Conservation (phyloP, 2,329 filamentous ascomycete species). For the Diplocarpon rosae region DNA sequence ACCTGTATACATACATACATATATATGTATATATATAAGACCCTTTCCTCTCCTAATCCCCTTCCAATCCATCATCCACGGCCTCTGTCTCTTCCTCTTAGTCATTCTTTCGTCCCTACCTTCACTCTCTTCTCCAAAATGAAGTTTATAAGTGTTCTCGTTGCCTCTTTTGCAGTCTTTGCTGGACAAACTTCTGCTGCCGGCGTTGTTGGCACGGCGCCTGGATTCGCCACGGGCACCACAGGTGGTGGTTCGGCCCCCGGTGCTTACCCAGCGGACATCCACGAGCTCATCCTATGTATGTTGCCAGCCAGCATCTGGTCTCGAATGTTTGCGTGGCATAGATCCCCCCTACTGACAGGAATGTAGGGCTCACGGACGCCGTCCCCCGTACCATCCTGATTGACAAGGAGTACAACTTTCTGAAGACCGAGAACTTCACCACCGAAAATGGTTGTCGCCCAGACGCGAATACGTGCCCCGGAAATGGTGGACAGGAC, state of each 20-base stretch:
- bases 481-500: conserved; percentile 31
- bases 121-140: conserved; percentile 4
- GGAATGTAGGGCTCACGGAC: conserved; percentile 37
- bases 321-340: too few species aligned
- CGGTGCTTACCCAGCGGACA: conserved; percentile 41
- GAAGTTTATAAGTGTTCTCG: conserved; percentile 2
- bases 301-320: too few species aligned
- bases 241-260: conserved; percentile 48
- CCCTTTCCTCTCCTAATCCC: too few species aligned
- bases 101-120: not conserved
- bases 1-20: too few species aligned
- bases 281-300: conserved; percentile 43
- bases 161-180: conserved; percentile 3
- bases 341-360: too few species aligned
- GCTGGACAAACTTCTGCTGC: conserved; percentile 1
- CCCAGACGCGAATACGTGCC: conserved; percentile 39
- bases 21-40: too few species aligned
- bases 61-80: too few species aligned
- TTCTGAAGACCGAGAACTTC: conserved; percentile 38
- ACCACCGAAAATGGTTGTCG: conserved; percentile 36
- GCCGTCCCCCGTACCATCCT: conserved; percentile 44
- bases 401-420: conserved; percentile 41
- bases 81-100: not conserved
- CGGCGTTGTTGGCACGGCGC: conserved; percentile 10
- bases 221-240: conserved; percentile 31